Evolutionary conservation across 192 early-diverging fungal species (phyloP).

Genomic region (Coemansia guatemalensis): DNA sequence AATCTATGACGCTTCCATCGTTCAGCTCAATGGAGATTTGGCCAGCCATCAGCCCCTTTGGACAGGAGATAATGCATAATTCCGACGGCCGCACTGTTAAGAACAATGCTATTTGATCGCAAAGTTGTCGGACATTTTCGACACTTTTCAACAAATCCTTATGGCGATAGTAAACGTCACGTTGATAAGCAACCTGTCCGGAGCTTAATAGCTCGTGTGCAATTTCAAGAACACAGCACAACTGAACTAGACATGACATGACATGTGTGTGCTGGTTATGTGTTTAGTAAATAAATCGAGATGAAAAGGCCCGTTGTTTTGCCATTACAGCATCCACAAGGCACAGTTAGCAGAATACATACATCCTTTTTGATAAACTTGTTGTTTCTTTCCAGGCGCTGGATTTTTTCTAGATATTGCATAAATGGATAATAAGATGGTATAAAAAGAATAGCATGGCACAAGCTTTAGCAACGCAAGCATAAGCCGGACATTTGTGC

Average conservation of each 20-base stretch:
- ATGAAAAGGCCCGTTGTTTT: background rate
- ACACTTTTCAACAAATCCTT: constrained; percentile 28
- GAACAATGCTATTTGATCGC: constrained; percentile 26
- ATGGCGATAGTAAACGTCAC: constrained; percentile 44
- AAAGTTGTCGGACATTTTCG: constrained; percentile 37
- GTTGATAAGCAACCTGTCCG: constrained; percentile 43
- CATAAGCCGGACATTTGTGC: background rate
- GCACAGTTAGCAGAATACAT: constrained; percentile 9
- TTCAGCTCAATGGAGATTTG: constrained; percentile 24
- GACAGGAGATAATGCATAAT: constrained; percentile 41
- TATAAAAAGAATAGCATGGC: background rate
- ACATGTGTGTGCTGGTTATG: too few relatives aligned
- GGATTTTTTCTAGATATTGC: background rate
- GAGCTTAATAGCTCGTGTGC: constrained; percentile 15
- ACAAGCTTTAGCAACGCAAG: background rate
- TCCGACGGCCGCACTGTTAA: constrained; percentile 20
- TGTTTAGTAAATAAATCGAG: background rate
- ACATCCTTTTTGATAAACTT: constrained; percentile 12
- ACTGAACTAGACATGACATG: constrained; percentile 12
- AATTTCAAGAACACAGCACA: constrained; percentile 20
- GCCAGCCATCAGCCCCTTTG: constrained; percentile 40
- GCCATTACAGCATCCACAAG: background rate
- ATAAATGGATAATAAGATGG: background rate
- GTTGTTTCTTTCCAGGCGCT: background rate
- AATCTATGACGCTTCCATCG: constrained; percentile 21